These are phyloP conservation scores for Penicillium sp. DNA, from an alignment of 2,329 filamentous ascomycete genomes.

Conservation along the genomic window DNA sequence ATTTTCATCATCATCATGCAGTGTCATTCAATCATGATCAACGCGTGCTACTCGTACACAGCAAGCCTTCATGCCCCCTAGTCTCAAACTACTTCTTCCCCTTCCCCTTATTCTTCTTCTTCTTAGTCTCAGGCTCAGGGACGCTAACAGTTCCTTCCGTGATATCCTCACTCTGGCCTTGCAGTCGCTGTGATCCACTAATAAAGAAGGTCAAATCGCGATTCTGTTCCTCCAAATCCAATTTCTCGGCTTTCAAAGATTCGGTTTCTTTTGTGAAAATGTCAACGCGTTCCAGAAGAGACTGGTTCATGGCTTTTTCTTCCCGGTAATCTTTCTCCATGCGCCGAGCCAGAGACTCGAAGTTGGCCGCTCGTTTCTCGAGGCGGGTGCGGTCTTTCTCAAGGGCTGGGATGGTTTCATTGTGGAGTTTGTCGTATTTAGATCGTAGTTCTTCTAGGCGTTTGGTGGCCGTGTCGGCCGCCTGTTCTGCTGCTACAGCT, in stretches of 20 bases:
- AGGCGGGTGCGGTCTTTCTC: constrained; percentile 73
- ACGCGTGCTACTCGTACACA: background rate
- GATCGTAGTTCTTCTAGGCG: constrained; percentile 57
- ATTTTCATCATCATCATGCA: background rate
- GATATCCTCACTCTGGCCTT: constrained; percentile 70
- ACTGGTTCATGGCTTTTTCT: constrained; percentile 81
- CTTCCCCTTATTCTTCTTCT: constrained; percentile 39
- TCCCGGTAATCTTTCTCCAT: constrained; percentile 77
- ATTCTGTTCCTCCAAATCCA: constrained; percentile 81
- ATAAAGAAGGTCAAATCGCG: constrained; percentile 87
- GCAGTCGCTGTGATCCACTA: constrained; percentile 76
- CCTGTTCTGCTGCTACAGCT: constrained; percentile 53
- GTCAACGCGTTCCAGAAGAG: constrained; percentile 74
- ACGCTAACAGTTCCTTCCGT: constrained; percentile 71
- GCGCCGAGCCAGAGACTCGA: constrained; percentile 72
- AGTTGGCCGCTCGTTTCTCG: constrained; percentile 67
- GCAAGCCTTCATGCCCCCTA: background rate
- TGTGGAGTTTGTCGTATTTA: constrained; percentile 54
- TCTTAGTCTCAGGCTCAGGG: constrained; percentile 53
- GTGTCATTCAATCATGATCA: background rate
- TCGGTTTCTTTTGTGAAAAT: constrained; percentile 63
- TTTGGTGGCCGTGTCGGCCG: constrained; percentile 64
- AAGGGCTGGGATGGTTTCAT: constrained; percentile 64
- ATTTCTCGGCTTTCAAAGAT: constrained; percentile 61
- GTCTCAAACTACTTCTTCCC: constrained; percentile 17